Conservation (phyloP, 495 filamentous ascomycete species). For the Neurospora africana region DNA sequence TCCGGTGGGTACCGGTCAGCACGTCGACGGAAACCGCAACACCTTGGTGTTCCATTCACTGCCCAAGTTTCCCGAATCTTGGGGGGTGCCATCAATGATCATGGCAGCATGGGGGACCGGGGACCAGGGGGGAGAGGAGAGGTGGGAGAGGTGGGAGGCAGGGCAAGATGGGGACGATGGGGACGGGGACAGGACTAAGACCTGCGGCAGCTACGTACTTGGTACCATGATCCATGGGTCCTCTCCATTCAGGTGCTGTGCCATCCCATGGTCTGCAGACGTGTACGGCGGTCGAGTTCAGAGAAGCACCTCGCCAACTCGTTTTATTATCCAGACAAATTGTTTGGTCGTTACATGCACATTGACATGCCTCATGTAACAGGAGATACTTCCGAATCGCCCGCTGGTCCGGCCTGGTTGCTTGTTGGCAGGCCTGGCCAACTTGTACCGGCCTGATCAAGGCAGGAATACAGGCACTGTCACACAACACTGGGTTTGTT, state of each 20-base stretch:
- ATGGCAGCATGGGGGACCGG: neutral
- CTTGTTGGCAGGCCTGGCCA: neutral
- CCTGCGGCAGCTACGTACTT: neutral
- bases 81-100: neutral
- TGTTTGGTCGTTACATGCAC: neutral
- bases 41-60: neutral
- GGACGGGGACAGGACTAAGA: neutral
- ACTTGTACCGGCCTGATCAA: neutral
- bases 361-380: neutral
- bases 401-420: neutral
- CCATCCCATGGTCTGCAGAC: neutral
- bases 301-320: neutral
- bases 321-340: neutral
- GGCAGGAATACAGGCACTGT: conserved; percentile 16
- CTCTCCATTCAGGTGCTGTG: neutral
- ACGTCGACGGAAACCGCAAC: neutral
- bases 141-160: neutral
- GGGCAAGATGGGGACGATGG: neutral
- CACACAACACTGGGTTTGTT: conserved; percentile 8
- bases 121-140: neutral
- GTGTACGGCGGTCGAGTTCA: neutral
- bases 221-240: neutral
- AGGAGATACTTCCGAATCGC: neutral
- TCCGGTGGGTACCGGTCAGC: neutral
- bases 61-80: neutral